Conservation (phyloP, 164 flowering plant genomes). For the Chimonanthus salicifolius region DNA sequence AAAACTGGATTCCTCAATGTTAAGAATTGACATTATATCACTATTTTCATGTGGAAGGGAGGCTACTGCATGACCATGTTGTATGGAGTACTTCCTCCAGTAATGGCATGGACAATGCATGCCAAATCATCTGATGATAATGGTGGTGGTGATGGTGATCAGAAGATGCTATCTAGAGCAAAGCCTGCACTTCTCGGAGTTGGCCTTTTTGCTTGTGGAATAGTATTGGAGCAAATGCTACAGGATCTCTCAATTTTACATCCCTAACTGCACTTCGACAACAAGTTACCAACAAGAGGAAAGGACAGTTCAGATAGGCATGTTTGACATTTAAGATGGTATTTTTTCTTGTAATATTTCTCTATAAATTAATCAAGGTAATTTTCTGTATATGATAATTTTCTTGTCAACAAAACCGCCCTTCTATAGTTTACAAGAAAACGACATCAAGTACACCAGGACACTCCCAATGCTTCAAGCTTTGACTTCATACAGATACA, state of each 20-base stretch:
- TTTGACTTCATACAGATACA: too few species aligned
- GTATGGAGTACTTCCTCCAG: slow-evolving; percentile 79
- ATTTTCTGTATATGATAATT: too few species aligned
- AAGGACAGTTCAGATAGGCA: neutral
- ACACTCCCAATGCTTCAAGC: too few species aligned
- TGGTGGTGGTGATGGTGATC: neutral
- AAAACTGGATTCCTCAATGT: too few species aligned
- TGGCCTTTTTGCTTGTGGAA: slow-evolving; percentile 52
- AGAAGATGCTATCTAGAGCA: slow-evolving; percentile 14
- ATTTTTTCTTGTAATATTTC: too few species aligned
- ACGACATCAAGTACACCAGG: too few species aligned
- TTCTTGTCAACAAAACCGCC: too few species aligned
- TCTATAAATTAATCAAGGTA: too few species aligned
- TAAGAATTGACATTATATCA: too few species aligned
- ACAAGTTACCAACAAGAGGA: too few species aligned
- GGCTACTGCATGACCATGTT: slow-evolving; percentile 75
- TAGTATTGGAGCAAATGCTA: slow-evolving; percentile 50
- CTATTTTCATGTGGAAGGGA: slow-evolving; percentile 37
- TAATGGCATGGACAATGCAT: slow-evolving; percentile 74
- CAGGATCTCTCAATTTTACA: slow-evolving; percentile 40
- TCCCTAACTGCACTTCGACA: neutral
- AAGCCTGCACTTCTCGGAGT: slow-evolving; percentile 42
- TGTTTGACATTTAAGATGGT: too few species aligned
- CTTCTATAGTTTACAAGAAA: too few species aligned
- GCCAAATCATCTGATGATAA: slow-evolving; percentile 9